Evolutionary conservation across 345 rosid species (phyloP), one percentile per base, ranked within the genome.

Genomic region (Microcos paniculata): DNA sequence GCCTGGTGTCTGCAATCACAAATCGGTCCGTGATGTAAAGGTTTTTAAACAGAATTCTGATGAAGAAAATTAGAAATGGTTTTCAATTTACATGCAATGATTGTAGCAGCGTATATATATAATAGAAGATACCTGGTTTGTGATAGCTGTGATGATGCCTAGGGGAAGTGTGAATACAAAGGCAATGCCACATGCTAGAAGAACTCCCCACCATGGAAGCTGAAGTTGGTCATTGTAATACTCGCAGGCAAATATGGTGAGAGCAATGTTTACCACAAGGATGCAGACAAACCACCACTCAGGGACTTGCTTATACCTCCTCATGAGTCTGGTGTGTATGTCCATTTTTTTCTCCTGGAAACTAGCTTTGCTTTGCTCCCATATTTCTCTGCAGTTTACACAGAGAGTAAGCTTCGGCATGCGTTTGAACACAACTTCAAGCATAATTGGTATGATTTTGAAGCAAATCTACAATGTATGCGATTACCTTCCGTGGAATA

Each of bases 191-290:
- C 97, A 96, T 4, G 99, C 99, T 55, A 96, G 80, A n/a, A 93
- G 55, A 65, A 94, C 98, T 57, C 98, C 99, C 98, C 99, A 96
- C 99, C 99, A 96, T 4, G 98, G 99, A 68, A 93, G 74, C 35
- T 93, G 98, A 79, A 96, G 99, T 83, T 94, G 97, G 9, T 87
- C 87, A 62, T 81, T 93, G 84, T 88, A 96, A 84, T 91, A 94
- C 77, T 96, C 90, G 70, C 98, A 96, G 63, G 97, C 85, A 70
- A 92, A 93, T 12, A 90, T 46, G 26, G 98, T 91, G 33, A 62
- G 88, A 31, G 85, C 95, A 70, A 94, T 80, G 72, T 90, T 96
- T 31, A 63, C 86, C 59, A 76, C 53, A 8, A 93, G 97, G 64
- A 93, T 93, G 76, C 75, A 84, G 83, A 89, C 83, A 78, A 96